Evolutionary conservation across 129 eudicot species (phyloP), one percentile per base, ranked within the genome.

Genomic region (Pulicaria dysenterica): DNA sequence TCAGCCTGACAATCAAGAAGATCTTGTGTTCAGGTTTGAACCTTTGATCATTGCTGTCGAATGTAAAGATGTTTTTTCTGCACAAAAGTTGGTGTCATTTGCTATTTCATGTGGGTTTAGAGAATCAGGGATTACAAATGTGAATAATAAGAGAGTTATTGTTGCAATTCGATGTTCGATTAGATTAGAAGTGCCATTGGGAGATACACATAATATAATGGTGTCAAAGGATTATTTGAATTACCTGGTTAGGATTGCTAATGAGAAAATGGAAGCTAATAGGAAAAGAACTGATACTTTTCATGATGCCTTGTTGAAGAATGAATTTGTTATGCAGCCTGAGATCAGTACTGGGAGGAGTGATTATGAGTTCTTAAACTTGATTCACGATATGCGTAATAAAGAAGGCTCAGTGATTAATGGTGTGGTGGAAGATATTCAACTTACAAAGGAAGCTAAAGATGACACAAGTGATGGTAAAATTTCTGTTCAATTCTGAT

Each of bases 121-220:
- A 42, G 99, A 95, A 69, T 82, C 89, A 11, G 99, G 99, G 67
- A 80, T 95, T 69, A 90, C 94, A 24, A 88, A 88, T 80, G 89
- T 83, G 49, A 86, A 78, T 48, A 84, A 77, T 34, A 95, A 88
- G 65, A 81, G 99, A 12, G 89, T 90, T 15, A 95, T 95, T 14
- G 82, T 95, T 45, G 99, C 91, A 0, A 83, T 95, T 57, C 81
- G 99, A 57, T 90, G 99, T 69, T 90, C 99, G 38, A 90, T 95
- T 49, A 62, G 99, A 0, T 54, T 95, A 84, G 99, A 95, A 81
- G 99, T 95, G 72, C 99, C 97, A 0, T 83, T 95, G 80, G 99
- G 99, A 0, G 80, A 75, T 61, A 80, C 79, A 6, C 15, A 37
- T 13, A 74, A 65, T 39, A 6, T 90, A 8, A 79, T 88, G 86